These are phyloP conservation scores for Tritrichomonas foetus DNA, from an alignment of 208 protist genomes.

Conservation along the genomic window DNA sequence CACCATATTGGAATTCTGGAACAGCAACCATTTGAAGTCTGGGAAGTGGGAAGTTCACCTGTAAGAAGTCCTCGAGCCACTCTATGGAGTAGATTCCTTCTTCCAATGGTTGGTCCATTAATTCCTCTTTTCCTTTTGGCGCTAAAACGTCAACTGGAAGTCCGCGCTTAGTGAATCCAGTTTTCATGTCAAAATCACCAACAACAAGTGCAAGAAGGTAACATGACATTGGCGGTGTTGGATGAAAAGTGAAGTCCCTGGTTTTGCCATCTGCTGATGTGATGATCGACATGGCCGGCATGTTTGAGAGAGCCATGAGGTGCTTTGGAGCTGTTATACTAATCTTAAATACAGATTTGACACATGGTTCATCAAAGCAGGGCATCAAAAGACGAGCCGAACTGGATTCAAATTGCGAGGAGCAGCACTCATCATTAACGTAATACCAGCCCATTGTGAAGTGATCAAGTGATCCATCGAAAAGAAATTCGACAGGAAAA, in stretches of 20 bases:
- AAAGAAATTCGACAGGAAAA: background rate
- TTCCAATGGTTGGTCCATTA: background rate
- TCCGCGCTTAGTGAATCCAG: background rate
- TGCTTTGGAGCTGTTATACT: background rate
- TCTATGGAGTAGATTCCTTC: background rate
- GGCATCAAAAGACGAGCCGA: constrained; percentile 46
- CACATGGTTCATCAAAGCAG: constrained; percentile 51
- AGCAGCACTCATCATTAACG: background rate
- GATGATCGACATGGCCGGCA: background rate
- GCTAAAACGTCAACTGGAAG: background rate
- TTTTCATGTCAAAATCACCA: background rate
- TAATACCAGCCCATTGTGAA: background rate
- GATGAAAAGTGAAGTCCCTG: background rate
- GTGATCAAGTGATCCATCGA: background rate
- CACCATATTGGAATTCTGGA: constrained; percentile 18
- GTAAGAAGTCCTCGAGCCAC: background rate
- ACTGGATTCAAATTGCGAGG: constrained; percentile 47
- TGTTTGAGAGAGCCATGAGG: background rate
- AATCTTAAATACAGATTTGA: constrained; percentile 19
- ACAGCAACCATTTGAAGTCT: background rate
- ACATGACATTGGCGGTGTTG: constrained; percentile 27
- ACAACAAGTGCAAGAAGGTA: constrained; percentile 25
- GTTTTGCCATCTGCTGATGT: background rate
- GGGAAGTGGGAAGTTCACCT: background rate
- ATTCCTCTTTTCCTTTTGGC: too few relatives aligned